These are phyloP conservation scores for Geotrichum bryndzae DNA, from an alignment of 1,139 yeast species.

Conservation along the genomic window DNA sequence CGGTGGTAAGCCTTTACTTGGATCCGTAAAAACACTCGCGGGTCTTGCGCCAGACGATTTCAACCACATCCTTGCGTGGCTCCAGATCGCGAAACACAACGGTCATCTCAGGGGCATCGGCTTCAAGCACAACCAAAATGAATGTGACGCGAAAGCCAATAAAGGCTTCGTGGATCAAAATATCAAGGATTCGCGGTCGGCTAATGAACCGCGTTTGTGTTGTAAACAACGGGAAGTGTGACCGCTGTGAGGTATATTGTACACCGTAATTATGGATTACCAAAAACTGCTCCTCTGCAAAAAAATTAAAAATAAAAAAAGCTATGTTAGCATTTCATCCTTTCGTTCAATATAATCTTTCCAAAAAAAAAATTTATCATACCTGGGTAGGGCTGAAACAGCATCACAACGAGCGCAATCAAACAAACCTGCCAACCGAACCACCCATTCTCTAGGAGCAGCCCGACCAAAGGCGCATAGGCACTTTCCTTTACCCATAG, in stretches of 20 bases:
- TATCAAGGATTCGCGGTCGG: constrained; percentile 44
- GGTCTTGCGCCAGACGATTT: constrained; percentile 26
- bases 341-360: neutral
- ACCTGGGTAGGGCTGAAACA: constrained; percentile 6
- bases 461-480: neutral
- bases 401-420: neutral
- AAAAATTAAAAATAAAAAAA: neutral
- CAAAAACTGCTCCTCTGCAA: constrained; percentile 23
- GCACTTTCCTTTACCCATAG: neutral
- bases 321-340: neutral
- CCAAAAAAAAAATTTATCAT: neutral
- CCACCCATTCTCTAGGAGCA: neutral
- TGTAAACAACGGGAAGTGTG: constrained; percentile 20
- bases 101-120: constrained; percentile 32
- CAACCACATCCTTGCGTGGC: constrained; percentile 27
- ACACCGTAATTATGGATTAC: constrained; percentile 32
- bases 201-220: constrained; percentile 41
- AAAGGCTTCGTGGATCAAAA: constrained; percentile 57
- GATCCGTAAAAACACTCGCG: constrained; percentile 22
- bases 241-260: constrained; percentile 27
- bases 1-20: neutral
- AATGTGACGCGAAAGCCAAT: constrained; percentile 51
- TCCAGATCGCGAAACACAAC: constrained; percentile 42
- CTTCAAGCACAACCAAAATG: constrained; percentile 47
- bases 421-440: neutral